Conservation (phyloP, 2,329 filamentous ascomycete species). For the Epichloe coenophiala region DNA sequence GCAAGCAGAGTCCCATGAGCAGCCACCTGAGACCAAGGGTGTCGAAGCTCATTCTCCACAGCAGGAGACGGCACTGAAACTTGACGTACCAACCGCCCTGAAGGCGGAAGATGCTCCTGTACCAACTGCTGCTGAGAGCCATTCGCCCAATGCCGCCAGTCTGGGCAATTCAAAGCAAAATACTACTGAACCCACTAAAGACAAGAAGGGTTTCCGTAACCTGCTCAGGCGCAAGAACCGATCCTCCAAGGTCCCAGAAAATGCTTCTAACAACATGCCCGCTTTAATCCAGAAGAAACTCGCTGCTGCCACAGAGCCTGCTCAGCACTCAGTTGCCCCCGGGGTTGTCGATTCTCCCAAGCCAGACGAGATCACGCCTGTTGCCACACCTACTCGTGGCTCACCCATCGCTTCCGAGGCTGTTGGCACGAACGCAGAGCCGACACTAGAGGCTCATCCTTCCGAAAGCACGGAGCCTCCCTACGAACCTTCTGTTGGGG, state of each 20-base stretch:
- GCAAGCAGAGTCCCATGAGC: background rate
- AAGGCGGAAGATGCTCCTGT: constrained; percentile 5
- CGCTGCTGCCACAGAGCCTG: constrained; percentile 12
- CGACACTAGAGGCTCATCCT: background rate
- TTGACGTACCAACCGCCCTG: constrained; percentile 11
- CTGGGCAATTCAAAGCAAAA: constrained; percentile 38
- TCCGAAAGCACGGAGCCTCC: constrained; percentile 8
- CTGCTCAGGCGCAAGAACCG: constrained; percentile 53
- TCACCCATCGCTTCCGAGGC: background rate
- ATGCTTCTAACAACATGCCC: constrained; percentile 36
- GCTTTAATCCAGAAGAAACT: constrained; percentile 33
- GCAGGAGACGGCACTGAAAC: background rate
- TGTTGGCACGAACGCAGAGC: background rate
- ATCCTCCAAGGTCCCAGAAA: constrained; percentile 41
- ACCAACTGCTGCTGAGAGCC: background rate
- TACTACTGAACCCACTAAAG: constrained; percentile 22
- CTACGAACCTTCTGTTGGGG: constrained; percentile 10
- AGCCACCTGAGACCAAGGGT: background rate
- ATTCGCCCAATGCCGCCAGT: background rate
- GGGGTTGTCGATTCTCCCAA: background rate
- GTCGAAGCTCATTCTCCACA: background rate
- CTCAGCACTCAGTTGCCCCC: background rate
- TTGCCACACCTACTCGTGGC: background rate
- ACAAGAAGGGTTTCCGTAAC: constrained; percentile 43
- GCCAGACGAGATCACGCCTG: background rate